Percentiles rank a stretch among this genome's conserved stretches.
Conservation (phyloP, 139 green algal genomes). For the Auxenochlorella protothecoides region DNA sequence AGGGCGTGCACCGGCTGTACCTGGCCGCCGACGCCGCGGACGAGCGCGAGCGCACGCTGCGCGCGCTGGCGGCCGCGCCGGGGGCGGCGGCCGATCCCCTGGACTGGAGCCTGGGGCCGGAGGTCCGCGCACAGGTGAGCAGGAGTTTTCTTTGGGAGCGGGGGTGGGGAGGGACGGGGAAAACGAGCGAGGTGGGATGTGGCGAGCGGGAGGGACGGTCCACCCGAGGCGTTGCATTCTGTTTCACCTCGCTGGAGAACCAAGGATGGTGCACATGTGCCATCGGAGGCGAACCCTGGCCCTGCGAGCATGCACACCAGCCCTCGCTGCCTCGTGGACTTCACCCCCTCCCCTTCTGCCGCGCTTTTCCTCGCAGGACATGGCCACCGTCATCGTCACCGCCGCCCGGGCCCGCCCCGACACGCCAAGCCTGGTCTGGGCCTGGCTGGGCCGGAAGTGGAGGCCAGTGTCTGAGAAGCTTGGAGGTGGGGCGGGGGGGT, state of each 20-base stretch:
- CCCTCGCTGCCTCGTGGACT: neutral
- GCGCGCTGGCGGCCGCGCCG: slow-evolving; percentile 21
- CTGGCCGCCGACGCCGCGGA: slow-evolving; percentile 11
- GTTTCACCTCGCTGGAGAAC: too few relatives aligned
- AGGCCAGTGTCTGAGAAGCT: slow-evolving; percentile 3
- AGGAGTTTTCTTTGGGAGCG: neutral
- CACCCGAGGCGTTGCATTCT: too few relatives aligned
- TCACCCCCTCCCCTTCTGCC: neutral
- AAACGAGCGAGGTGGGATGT: too few relatives aligned
- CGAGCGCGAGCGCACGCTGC: slow-evolving; percentile 27
- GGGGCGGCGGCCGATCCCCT: slow-evolving; percentile 5
- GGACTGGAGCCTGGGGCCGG: slow-evolving; percentile 7
- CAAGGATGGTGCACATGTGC: neutral
- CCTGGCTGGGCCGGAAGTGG: slow-evolving; percentile 1
- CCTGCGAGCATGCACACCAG: neutral
- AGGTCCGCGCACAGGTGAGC: slow-evolving; percentile 23
- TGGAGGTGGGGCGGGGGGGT: slow-evolving; percentile 1
- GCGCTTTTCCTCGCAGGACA: slow-evolving; percentile 5
- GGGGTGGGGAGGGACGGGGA: neutral
- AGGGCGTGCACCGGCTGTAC: slow-evolving; percentile 13
- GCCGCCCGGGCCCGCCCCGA: neutral
- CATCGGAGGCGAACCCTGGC: neutral
- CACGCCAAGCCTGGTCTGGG: neutral
- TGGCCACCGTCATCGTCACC: slow-evolving; percentile 8
- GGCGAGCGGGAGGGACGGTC: too few relatives aligned